phyloP scores from a whole-genome alignment of 495 filamentous ascomycete species.

The Sabuloglossum arenarium region DNA sequence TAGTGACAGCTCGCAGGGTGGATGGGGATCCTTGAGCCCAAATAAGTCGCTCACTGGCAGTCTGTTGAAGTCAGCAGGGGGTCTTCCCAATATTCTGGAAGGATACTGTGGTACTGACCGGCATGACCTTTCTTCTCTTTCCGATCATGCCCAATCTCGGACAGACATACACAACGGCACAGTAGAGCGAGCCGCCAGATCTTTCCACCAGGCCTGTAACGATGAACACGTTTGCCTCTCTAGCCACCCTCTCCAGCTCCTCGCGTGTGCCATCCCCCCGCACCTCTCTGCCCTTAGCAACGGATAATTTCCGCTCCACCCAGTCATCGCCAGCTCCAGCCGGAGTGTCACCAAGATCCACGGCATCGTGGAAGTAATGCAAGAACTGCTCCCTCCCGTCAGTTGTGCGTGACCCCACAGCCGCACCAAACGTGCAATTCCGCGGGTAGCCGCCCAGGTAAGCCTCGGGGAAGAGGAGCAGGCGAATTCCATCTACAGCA shows the following conservation, averaged over 20 bases:
- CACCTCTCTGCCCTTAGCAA: constrained; percentile 16
- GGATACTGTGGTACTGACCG: constrained; percentile 21
- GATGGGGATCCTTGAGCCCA: constrained; percentile 78
- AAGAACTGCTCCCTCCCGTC: constrained; percentile 69
- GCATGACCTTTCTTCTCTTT: constrained; percentile 91
- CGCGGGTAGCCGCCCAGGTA: constrained; percentile 88
- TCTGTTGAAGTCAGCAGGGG: constrained; percentile 22
- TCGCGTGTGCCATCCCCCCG: constrained; percentile 74
- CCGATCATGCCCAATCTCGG: constrained; percentile 49
- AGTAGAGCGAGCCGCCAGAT: constrained; percentile 66
- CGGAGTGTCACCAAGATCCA: constrained; percentile 78
- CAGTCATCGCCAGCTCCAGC: constrained; percentile 51
- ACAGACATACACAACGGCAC: constrained; percentile 65
- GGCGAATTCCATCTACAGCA: constrained; percentile 33
- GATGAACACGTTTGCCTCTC: constrained; percentile 60
- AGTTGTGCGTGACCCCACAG: constrained; percentile 43
- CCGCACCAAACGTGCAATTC: constrained; percentile 54
- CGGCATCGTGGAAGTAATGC: constrained; percentile 51
- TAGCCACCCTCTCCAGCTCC: constrained; percentile 48
- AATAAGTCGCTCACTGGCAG: constrained; percentile 59
- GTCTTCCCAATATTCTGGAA: not conserved
- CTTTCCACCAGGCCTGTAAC: constrained; percentile 63
- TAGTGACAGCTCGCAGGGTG: constrained; percentile 63
- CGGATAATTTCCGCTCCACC: constrained; percentile 38
- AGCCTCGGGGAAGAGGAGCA: constrained; percentile 83